These are phyloP conservation scores for Fraxinus sp. DNA, from an alignment of 305 asterid genomes.

Conservation along the genomic window DNA sequence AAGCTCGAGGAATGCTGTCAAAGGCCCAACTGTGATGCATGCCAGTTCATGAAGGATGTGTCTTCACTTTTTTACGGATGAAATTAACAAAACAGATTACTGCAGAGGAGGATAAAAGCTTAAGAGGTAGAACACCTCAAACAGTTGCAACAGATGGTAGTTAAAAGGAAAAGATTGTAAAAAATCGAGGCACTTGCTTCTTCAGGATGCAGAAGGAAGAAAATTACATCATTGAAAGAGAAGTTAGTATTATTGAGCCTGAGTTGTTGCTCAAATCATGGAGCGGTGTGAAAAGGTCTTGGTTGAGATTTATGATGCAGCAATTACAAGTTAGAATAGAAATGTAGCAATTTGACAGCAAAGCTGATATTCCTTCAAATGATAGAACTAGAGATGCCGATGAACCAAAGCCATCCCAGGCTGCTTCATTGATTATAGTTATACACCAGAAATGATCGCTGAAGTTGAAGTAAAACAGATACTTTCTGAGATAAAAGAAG, in stretches of 20 bases:
- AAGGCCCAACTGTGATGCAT: too few species aligned
- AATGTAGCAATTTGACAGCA: not conserved
- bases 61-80: too few species aligned
- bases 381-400: not conserved
- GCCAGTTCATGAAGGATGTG: too few species aligned
- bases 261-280: too few species aligned
- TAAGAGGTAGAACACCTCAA: not conserved
- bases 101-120: not conserved
- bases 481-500: not conserved
- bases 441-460: not conserved
- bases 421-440: not conserved
- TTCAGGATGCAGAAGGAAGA: not conserved
- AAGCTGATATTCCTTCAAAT: not conserved
- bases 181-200: not conserved
- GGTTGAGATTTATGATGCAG: too few species aligned
- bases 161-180: not conserved
- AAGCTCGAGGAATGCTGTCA: too few species aligned
- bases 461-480: not conserved
- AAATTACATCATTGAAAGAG: not conserved
- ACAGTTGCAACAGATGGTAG: not conserved
- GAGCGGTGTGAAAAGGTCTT: too few species aligned
- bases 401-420: not conserved
- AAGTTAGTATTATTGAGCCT: not conserved
- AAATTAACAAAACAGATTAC: too few species aligned
- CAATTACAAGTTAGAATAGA: too few species aligned